Evolutionary conservation across 2,329 filamentous ascomycete species (phyloP).

Genomic region (Aspergillus jensenii): DNA sequence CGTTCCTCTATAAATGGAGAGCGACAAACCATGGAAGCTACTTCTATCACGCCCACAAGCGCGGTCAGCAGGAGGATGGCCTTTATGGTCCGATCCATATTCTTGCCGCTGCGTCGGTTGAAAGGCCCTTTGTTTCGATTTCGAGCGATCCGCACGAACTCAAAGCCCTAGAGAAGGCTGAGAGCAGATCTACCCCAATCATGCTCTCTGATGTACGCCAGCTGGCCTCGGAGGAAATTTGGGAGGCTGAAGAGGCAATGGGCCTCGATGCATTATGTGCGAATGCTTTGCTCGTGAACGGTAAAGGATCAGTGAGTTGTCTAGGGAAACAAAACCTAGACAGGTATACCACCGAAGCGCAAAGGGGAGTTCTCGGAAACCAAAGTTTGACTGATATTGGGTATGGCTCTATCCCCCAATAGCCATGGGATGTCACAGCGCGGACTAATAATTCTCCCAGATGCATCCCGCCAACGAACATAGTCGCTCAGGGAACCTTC

Average conservation of each 20-base stretch:
- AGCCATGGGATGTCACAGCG: no score
- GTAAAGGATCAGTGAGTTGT: conserved; percentile 57
- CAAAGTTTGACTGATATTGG: conserved; percentile 21
- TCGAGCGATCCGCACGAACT: conserved; percentile 36
- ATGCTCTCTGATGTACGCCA: conserved; percentile 58
- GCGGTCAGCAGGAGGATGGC: conserved; percentile 59
- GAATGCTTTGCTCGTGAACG: conserved; percentile 61
- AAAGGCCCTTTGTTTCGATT: conserved; percentile 53
- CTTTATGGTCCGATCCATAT: conserved; percentile 58
- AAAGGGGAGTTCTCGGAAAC: conserved; percentile 14
- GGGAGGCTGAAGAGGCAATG: conserved; percentile 23
- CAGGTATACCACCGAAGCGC: conserved; percentile 28
- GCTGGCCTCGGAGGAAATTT: conserved; percentile 49
- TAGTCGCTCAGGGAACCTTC: conserved; percentile 15
- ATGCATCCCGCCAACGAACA: conserved; percentile 19
- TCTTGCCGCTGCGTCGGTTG: conserved; percentile 32
- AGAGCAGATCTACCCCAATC: conserved; percentile 46
- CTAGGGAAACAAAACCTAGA: conserved; percentile 45
- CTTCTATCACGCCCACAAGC: conserved; percentile 60
- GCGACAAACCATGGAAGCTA: conserved; percentile 57
- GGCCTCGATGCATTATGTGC: conserved; percentile 52
- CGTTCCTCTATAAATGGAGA: conserved; percentile 54
- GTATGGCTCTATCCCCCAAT: conserved; percentile 3
- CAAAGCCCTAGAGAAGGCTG: conserved; percentile 50
- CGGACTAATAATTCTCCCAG: conserved; percentile 5